phyloP scores from a whole-genome alignment of 2,329 filamentous ascomycete species.

The Sporothrix phasma region DNA sequence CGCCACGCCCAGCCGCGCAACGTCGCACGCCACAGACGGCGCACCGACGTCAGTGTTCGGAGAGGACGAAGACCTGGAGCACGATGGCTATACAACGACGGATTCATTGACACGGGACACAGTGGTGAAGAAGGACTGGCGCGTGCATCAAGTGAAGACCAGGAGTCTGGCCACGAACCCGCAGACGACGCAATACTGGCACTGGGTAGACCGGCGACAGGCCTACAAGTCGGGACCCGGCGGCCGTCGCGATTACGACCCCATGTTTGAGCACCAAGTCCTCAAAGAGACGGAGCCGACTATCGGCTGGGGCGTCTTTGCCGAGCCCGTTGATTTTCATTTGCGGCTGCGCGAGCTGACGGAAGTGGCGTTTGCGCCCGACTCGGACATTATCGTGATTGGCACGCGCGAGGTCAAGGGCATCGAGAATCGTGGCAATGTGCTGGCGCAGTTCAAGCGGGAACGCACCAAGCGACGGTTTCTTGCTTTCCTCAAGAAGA shows the following conservation, averaged over 20 bases:
- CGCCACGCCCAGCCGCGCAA: background rate
- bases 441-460: constrained; percentile 44
- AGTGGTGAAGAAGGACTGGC: constrained; percentile 40
- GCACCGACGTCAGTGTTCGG: constrained; percentile 7
- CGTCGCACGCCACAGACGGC: background rate
- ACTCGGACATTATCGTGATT: constrained; percentile 34
- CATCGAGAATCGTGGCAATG: constrained; percentile 32
- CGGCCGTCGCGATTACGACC: constrained; percentile 24
- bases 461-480: constrained; percentile 44
- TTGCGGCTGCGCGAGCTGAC: constrained; percentile 37
- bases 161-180: constrained; percentile 35
- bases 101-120: constrained; percentile 40
- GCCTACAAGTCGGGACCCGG: background rate
- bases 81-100: constrained; percentile 39
- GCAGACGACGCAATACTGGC: constrained; percentile 46
- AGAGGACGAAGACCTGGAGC: constrained; percentile 31
- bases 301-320: constrained; percentile 40
- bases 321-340: constrained; percentile 42
- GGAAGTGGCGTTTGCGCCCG: constrained; percentile 36
- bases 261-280: constrained; percentile 44
- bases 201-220: constrained; percentile 31
- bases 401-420: constrained; percentile 27
- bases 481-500: constrained; percentile 36
- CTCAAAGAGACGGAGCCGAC: constrained; percentile 34
- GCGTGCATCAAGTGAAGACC: constrained; percentile 43